Conservation (phyloP, 1,284 basidiomycete species). For the Hemileia vastatrix region DNA sequence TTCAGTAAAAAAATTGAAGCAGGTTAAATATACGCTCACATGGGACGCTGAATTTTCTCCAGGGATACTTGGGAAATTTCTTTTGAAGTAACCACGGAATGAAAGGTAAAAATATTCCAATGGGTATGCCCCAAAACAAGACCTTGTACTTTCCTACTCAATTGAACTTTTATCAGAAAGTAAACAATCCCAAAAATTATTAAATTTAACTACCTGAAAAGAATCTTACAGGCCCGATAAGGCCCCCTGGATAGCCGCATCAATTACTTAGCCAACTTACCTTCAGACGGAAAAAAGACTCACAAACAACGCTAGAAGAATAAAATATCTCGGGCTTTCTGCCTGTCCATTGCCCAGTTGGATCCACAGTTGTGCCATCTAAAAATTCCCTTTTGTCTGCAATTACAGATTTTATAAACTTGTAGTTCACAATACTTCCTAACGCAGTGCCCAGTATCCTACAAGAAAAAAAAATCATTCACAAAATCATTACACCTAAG, state of each 20-base stretch:
- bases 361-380: conserved; percentile 39
- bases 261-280: background rate
- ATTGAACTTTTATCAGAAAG: background rate
- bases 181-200: background rate
- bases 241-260: conserved; percentile 12
- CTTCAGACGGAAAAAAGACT: background rate
- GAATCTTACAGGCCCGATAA: conserved; percentile 16
- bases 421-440: conserved; percentile 41
- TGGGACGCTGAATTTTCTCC: conserved; percentile 33
- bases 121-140: conserved; percentile 33
- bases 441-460: conserved; percentile 38
- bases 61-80: conserved; percentile 26
- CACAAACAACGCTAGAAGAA: conserved; percentile 25
- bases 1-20: background rate
- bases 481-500: background rate
- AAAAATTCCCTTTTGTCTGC: conserved; percentile 40
- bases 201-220: conserved; percentile 2
- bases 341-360: conserved; percentile 44
- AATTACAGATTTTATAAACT: conserved; percentile 39
- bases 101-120: conserved; percentile 35
- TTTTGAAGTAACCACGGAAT: conserved; percentile 35
- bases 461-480: background rate
- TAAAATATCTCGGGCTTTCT: conserved; percentile 43
- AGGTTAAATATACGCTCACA: conserved; percentile 13
- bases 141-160: conserved; percentile 5